Conservation (phyloP, 805 yeast genomes). For the Metschnikowia sp. region DNA sequence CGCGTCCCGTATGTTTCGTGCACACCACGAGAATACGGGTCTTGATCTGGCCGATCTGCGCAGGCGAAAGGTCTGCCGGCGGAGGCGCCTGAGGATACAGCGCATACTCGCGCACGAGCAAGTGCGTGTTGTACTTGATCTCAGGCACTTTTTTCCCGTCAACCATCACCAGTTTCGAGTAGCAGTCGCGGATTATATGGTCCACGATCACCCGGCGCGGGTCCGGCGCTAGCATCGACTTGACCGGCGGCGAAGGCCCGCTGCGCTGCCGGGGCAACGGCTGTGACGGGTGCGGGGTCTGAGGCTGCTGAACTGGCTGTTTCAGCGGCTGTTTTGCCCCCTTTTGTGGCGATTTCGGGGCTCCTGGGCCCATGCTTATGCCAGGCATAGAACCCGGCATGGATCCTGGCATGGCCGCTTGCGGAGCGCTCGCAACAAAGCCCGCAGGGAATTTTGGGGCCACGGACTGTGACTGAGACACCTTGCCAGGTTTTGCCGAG, state of each 20-base stretch:
- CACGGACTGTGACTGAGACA: background rate
- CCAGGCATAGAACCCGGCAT: background rate
- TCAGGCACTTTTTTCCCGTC: slow-evolving; percentile 19
- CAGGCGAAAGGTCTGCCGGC: slow-evolving; percentile 48
- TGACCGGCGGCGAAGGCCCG: slow-evolving; percentile 1
- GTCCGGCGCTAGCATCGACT: slow-evolving; percentile 7
- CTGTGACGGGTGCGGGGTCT: background rate
- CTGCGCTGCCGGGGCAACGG: slow-evolving; percentile 7
- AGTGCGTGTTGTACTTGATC: slow-evolving; percentile 66
- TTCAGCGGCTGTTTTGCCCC: background rate
- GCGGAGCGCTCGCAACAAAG: background rate
- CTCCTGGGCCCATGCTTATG: background rate
- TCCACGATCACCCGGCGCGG: slow-evolving; percentile 25
- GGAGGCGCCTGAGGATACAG: slow-evolving; percentile 68
- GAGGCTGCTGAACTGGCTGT: background rate
- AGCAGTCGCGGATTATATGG: slow-evolving; percentile 36
- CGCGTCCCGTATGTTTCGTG: slow-evolving; percentile 61
- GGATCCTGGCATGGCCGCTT: slow-evolving; percentile 2
- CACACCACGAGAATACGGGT: slow-evolving; percentile 60
- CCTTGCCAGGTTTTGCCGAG: slow-evolving; percentile 2
- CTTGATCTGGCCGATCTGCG: slow-evolving; percentile 42
- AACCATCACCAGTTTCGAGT: slow-evolving; percentile 24
- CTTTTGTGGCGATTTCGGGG: background rate
- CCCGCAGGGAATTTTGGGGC: background rate
- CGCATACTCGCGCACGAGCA: slow-evolving; percentile 70